phyloP scores from a whole-genome alignment of 2,329 filamentous ascomycete species.

The Plectosphaerella sp. region DNA sequence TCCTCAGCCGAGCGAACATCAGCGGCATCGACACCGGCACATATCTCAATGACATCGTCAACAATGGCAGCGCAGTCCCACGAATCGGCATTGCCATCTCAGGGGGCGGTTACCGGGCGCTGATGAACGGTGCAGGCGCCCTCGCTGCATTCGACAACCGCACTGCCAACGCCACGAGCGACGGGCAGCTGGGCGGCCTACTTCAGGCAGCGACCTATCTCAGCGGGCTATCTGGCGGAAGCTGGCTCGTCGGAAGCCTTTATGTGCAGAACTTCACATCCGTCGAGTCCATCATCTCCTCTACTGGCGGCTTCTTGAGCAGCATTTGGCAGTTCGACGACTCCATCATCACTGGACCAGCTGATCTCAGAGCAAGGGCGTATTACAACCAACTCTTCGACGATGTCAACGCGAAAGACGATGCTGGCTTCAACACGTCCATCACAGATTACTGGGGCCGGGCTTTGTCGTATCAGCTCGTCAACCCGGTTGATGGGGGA shows the following conservation, averaged over 20 bases:
- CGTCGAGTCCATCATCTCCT: constrained; percentile 37
- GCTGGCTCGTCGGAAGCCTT: constrained; percentile 71
- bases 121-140: constrained; percentile 75
- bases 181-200: constrained; percentile 57
- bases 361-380: constrained; percentile 17
- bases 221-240: constrained; percentile 68
- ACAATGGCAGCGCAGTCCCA: constrained; percentile 19
- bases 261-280: constrained; percentile 74
- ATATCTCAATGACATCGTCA: constrained; percentile 11
- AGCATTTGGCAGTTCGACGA: constrained; percentile 30
- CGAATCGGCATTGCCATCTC: constrained; percentile 73
- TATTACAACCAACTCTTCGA: constrained; percentile 60
- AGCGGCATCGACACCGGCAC: constrained; percentile 9
- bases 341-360: constrained; percentile 29
- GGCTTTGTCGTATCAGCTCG: constrained; percentile 76
- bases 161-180: constrained; percentile 51
- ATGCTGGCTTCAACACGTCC: constrained; percentile 58
- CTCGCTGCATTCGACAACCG: constrained; percentile 70
- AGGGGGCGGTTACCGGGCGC: constrained; percentile 81
- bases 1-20: constrained; percentile 13
- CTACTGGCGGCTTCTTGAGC: constrained; percentile 19
- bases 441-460: constrained; percentile 85
- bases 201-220: constrained; percentile 74
- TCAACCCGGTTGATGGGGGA: constrained; percentile 67
- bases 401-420: constrained; percentile 54